These are phyloP conservation scores for Clavispora phyllophila DNA, from an alignment of 805 yeast genomes.

Conservation along the genomic window DNA sequence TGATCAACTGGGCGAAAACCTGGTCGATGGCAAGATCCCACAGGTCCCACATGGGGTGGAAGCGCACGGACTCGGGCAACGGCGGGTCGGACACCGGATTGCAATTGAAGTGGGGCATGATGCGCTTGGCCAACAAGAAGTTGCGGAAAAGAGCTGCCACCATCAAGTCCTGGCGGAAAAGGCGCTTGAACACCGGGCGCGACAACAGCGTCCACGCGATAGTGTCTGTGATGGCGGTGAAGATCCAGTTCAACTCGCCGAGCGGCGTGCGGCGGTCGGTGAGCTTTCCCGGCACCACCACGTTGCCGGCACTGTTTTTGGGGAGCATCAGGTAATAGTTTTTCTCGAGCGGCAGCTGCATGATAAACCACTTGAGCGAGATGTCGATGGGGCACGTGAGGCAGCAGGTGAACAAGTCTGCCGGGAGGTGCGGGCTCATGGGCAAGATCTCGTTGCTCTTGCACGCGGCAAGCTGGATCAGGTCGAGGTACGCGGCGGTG, in stretches of 20 bases:
- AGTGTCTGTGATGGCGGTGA: slow-evolving; percentile 96
- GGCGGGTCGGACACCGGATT: slow-evolving; percentile 94
- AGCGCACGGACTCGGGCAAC: slow-evolving; percentile 72
- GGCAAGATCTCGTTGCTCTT: slow-evolving; percentile 80
- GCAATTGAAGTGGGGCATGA: slow-evolving; percentile 90
- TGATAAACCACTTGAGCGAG: slow-evolving; percentile 83
- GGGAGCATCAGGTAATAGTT: slow-evolving; percentile 46
- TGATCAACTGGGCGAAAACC: slow-evolving; percentile 68
- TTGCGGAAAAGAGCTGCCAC: slow-evolving; percentile 95
- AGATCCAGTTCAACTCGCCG: slow-evolving; percentile 96
- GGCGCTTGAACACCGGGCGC: slow-evolving; percentile 78
- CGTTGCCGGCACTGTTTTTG: slow-evolving; percentile 45
- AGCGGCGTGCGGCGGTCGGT: slow-evolving; percentile 93
- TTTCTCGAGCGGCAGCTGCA: slow-evolving; percentile 67
- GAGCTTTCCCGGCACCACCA: slow-evolving; percentile 81
- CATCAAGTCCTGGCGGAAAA: slow-evolving; percentile 92
- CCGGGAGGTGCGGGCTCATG: slow-evolving; percentile 91
- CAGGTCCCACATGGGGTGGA: slow-evolving; percentile 94
- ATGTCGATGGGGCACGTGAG: slow-evolving; percentile 93
- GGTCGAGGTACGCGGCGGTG: slow-evolving; percentile 68
- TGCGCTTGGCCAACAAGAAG: slow-evolving; percentile 83
- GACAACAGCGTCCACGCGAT: slow-evolving; percentile 95
- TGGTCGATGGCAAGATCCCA: slow-evolving; percentile 98
- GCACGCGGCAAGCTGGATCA: slow-evolving; percentile 93
- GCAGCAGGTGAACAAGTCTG: slow-evolving; percentile 93